These are phyloP conservation scores for Camelina sativa DNA, from an alignment of 345 rosid species.

Conservation along the genomic window DNA sequence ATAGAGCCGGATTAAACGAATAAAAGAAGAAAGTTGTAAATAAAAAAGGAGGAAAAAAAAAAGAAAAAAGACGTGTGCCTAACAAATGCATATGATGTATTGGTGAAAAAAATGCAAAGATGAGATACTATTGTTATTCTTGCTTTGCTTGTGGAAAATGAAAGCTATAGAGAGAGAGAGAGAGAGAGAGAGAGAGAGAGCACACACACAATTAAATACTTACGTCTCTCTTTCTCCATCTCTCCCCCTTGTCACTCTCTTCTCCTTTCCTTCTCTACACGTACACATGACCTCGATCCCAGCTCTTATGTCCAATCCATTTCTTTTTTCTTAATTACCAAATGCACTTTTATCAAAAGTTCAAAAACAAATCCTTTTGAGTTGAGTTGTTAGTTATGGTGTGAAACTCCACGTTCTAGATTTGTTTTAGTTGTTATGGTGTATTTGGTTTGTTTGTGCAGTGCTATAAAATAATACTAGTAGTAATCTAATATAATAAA, in stretches of 20 bases:
- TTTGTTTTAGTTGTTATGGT: too few species aligned
- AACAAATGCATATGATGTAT: conserved; percentile 41
- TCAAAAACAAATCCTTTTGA: background rate
- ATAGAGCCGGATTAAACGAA: background rate
- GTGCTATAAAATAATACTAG: background rate
- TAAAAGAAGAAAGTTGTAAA: background rate
- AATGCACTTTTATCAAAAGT: conserved; percentile 25
- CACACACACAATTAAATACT: conserved; percentile 37
- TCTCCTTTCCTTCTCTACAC: conserved; percentile 22
- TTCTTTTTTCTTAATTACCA: background rate
- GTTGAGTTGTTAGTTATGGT: too few species aligned
- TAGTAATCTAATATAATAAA: too few species aligned
- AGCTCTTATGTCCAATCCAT: conserved; percentile 7
- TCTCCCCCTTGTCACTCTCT: conserved; percentile 23
- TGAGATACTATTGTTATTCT: conserved; percentile 23
- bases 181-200: too few species aligned
- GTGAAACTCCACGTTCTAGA: too few species aligned
- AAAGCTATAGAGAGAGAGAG: background rate
- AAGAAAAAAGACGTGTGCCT: conserved; percentile 65
- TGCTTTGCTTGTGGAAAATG: conserved; percentile 38
- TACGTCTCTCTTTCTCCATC: conserved; percentile 39
- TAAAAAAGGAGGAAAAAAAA: conserved; percentile 35
- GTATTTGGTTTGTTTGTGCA: background rate
- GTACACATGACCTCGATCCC: conserved; percentile 16
- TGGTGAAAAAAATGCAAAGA: conserved; percentile 32